These are phyloP conservation scores for Lipomyces chichibuensis DNA, from an alignment of 805 yeast species.

Conservation along the genomic window DNA sequence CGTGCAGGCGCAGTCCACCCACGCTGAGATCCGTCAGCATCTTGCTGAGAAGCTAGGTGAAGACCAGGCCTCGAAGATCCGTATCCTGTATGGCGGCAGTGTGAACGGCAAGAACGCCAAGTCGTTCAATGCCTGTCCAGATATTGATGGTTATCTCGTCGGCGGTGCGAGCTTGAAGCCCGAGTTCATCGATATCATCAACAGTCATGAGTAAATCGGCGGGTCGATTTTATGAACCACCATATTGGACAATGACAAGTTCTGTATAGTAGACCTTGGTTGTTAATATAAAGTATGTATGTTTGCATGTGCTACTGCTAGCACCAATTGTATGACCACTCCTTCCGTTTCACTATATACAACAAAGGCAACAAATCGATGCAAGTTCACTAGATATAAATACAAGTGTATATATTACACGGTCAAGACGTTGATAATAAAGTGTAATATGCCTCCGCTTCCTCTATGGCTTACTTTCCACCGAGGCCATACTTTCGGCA, in stretches of 20 bases:
- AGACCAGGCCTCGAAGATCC: conserved; percentile 71
- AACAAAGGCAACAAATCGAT: background rate
- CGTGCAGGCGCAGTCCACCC: conserved; percentile 80
- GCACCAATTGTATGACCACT: background rate
- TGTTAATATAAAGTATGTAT: background rate
- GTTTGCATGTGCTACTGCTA: background rate
- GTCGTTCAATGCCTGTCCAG: conserved; percentile 86
- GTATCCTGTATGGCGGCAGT: conserved; percentile 98
- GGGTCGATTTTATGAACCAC: background rate
- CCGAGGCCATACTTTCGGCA: conserved; percentile 78
- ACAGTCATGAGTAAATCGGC: conserved; percentile 39
- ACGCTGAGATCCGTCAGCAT: conserved; percentile 82
- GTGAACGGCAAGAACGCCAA: conserved; percentile 93
- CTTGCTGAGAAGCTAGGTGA: conserved; percentile 75
- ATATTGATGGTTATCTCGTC: conserved; percentile 97
- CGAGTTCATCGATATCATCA: conserved; percentile 93
- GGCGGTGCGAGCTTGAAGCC: conserved; percentile 99
- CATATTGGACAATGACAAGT: background rate
- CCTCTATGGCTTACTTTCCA: background rate
- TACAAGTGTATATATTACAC: background rate
- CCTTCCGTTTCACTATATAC: conserved; percentile 7
- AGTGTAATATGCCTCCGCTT: background rate
- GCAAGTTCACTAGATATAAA: background rate
- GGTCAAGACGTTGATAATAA: background rate
- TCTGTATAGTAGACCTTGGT: background rate